Evolutionary conservation across 164 flowering plant species (phyloP).

Genomic region (Nymphaea thermarum): DNA sequence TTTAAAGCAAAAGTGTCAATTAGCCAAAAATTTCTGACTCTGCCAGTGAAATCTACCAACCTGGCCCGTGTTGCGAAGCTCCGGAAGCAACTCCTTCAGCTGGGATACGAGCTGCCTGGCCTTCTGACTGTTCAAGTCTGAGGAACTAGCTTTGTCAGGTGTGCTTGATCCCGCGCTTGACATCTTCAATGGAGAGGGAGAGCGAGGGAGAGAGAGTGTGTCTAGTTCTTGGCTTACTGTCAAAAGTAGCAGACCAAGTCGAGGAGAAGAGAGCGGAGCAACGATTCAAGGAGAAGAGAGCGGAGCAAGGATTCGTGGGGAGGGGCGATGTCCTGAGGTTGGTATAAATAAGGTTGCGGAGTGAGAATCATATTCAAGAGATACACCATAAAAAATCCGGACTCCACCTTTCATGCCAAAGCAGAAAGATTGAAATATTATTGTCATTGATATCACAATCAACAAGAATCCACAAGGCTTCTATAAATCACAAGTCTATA

Average conservation of each 20-base stretch:
- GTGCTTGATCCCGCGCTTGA: conserved; percentile 87
- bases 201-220: neutral
- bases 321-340: neutral
- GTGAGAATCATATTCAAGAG: conserved; percentile 9
- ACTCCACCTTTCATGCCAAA: conserved; percentile 17
- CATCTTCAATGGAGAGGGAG: conserved; percentile 26
- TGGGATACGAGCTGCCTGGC: conserved; percentile 67
- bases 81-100: conserved; percentile 75
- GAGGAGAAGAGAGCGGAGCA: conserved; percentile 6
- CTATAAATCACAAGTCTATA: too few relatives aligned
- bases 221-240: too few relatives aligned
- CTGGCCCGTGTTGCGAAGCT: conserved; percentile 42
- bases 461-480: too few relatives aligned
- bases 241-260: too few relatives aligned
- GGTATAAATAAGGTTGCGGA: neutral
- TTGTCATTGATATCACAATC: too few relatives aligned
- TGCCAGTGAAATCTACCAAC: conserved; percentile 5
- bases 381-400: conserved; percentile 32
- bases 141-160: neutral
- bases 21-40: too few relatives aligned
- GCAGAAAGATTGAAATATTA: too few relatives aligned
- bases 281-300: conserved; percentile 8
- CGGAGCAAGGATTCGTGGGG: conserved; percentile 7
- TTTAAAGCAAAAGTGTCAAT: too few relatives aligned
- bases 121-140: conserved; percentile 63